A percentile compares a stretch with the other conserved stretches of the same genome.
Evolutionary conservation across 2,329 filamentous ascomycete genomes (phyloP).

Genomic region (Phialophora macrospora): DNA sequence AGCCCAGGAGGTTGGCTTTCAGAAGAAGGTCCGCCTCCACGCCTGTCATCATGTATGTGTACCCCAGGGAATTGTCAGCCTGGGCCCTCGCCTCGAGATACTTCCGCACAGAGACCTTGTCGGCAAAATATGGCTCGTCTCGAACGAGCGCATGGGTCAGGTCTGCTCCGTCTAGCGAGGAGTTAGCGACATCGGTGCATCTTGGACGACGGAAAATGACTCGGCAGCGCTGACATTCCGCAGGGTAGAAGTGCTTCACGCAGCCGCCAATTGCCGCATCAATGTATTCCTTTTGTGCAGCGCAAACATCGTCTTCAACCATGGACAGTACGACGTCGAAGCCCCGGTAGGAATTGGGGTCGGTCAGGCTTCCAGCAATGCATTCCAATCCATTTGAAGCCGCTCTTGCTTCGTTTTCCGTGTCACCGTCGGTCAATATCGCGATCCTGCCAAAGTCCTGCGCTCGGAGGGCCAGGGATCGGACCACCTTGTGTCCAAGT

Average conservation of each 20-base stretch:
- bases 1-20: conserved; percentile 2
- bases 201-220: neutral
- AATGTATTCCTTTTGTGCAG: conserved; percentile 5
- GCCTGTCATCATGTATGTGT: conserved; percentile 17
- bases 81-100: conserved; percentile 8
- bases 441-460: conserved; percentile 5
- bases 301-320: conserved; percentile 13
- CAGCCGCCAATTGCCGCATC: conserved; percentile 19
- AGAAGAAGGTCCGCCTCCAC: conserved; percentile 2
- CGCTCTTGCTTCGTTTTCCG: neutral
- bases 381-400: neutral
- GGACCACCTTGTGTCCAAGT: neutral
- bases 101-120: conserved; percentile 11
- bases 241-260: conserved; percentile 19
- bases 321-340: conserved; percentile 16
- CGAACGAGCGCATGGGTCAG: conserved; percentile 13
- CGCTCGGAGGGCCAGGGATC: neutral
- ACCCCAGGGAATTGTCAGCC: conserved; percentile 14
- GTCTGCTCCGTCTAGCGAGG: conserved; percentile 7
- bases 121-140: conserved; percentile 13
- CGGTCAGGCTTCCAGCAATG: conserved; percentile 2
- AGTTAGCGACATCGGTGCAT: neutral
- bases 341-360: conserved; percentile 15
- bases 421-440: neutral
- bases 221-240: conserved; percentile 10